These are phyloP conservation scores for Colletotrichum endophyticum DNA, from an alignment of 2,329 filamentous ascomycete genomes.

Conservation along the genomic window DNA sequence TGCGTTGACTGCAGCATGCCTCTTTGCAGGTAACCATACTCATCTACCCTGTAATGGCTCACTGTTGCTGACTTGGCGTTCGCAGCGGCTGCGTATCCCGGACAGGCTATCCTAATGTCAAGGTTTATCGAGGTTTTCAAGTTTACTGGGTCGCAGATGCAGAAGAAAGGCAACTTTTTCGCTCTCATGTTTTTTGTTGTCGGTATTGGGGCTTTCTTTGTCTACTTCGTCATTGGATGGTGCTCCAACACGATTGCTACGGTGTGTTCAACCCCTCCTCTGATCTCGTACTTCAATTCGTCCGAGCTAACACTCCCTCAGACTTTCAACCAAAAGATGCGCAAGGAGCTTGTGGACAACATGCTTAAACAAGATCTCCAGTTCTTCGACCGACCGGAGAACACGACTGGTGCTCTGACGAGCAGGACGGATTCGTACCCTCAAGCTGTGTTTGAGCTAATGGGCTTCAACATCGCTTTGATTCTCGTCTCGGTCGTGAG, in stretches of 20 bases:
- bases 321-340: constrained; percentile 26
- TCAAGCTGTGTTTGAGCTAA: constrained; percentile 43
- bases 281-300: not conserved
- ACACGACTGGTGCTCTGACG: constrained; percentile 41
- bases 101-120: constrained; percentile 47
- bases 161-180: constrained; percentile 52
- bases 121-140: constrained; percentile 46
- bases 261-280: constrained; percentile 1
- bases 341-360: constrained; percentile 30
- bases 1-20: constrained; percentile 25
- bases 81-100: constrained; percentile 41
- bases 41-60: not conserved
- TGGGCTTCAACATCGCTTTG: constrained; percentile 45
- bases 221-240: constrained; percentile 46
- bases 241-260: constrained; percentile 37
- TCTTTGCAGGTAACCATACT: constrained; percentile 28
- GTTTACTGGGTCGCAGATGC: constrained; percentile 33
- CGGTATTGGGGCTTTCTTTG: constrained; percentile 46
- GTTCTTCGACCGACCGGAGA: constrained; percentile 46
- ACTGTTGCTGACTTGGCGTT: not conserved
- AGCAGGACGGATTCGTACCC: constrained; percentile 40
- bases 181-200: constrained; percentile 60
- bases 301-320: not conserved
- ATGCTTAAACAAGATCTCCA: constrained; percentile 45
- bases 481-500: constrained; percentile 42